Evolutionary conservation across 768 basidiomycete species (phyloP).

Genomic region (Lentinula detonsa): DNA sequence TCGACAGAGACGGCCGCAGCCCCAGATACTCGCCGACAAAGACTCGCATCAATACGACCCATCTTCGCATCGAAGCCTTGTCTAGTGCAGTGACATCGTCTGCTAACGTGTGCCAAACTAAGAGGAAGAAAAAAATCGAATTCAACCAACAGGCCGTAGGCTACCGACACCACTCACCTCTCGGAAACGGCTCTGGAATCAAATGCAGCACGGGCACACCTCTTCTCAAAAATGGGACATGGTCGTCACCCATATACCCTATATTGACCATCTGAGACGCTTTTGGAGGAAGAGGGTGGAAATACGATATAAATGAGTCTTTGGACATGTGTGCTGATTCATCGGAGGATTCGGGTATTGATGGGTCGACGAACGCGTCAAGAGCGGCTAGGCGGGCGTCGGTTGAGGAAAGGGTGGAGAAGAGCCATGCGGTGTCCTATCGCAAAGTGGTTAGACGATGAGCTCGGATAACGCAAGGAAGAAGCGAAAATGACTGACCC

Average conservation of each 20-base stretch:
- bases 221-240: conserved; percentile 76
- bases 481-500: conserved; percentile 10
- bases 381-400: conserved; percentile 66
- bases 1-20: conserved; percentile 35
- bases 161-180: conserved; percentile 57
- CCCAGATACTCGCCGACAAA: conserved; percentile 90
- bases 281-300: conserved; percentile 40
- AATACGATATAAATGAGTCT: conserved; percentile 53
- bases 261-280: conserved; percentile 19
- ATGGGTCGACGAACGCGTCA: conserved; percentile 44
- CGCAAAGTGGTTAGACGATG: neutral
- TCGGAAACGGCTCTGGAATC: conserved; percentile 85
- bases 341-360: neutral
- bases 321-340: neutral
- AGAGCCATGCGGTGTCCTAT: conserved; percentile 86
- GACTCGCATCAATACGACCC: conserved; percentile 84
- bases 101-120: conserved; percentile 30
- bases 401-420: conserved; percentile 66
- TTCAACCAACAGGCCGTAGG: conserved; percentile 39
- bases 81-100: conserved; percentile 89
- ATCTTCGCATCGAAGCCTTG: conserved; percentile 77
- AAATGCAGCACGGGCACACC: conserved; percentile 90
- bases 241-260: conserved; percentile 85
- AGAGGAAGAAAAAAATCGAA: neutral
- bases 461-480: neutral